Base-by-base conservation (phyloP, 805 yeast genomes). In the Monosporozyma servazzii region DNA sequence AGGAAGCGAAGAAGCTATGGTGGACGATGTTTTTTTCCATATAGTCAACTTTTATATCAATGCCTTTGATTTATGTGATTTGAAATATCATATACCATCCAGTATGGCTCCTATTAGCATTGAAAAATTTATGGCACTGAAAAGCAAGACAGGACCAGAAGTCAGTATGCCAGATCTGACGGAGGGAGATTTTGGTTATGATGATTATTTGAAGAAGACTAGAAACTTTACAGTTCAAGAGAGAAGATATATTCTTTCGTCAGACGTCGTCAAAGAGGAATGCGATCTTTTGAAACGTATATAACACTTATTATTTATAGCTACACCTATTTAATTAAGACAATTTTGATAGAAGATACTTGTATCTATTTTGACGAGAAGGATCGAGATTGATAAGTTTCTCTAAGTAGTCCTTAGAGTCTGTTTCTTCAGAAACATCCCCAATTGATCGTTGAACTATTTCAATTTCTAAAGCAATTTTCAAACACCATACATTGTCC, bases 401-500 rank as follows among this genome's bases (percentile, higher is more conserved):
- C 3, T 69, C 50, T 37, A 85, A 65, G 48, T 56, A 60, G 9
- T 53, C 57, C 9, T 52, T 39, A 11, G 55, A 49, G 43, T 39
- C 71, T 59, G 8, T 55, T 53, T 41, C 63, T 54, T 70, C 69
- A 3, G 72, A 76, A 1, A 65, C 62, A 1, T 62, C 59, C 13
- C 67, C 53, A 2, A 57, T 48, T 37, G 9, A 18, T 56, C 64
- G 52, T 60, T 66, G 58, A 4, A 62, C 57, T 25, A 60, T 62
- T 60, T 77, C 73, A 40, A 80, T 68, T 25, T 75, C 73, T 31
- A 84, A 65, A 20, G 80, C 70, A 11, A 78, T 71, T 58, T 86
- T 84, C 54, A 87, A 66, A 60, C 96, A 89, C 91, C 96, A 85
- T 46, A 74, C 75, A 60, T 84, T 82, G 52, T 82, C 87, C 49